These are phyloP conservation scores for Carex littledalei DNA, from an alignment of 176 grass and related monocot species.

Conservation along the genomic window DNA sequence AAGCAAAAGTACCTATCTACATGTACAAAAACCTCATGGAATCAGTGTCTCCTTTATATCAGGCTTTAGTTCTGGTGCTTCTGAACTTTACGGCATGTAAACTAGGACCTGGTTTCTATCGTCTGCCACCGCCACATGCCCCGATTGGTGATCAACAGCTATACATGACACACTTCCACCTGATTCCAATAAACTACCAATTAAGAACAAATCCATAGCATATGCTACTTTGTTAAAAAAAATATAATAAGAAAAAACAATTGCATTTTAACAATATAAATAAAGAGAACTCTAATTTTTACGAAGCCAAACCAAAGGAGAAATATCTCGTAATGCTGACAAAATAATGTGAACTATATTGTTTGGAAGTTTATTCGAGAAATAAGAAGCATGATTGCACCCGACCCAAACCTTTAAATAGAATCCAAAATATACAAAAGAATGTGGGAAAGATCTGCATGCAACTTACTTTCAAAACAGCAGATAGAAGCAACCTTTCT, in stretches of 20 bases:
- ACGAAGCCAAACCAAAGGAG: not conserved
- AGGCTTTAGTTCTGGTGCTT: not conserved
- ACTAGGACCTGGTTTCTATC: conserved; percentile 24
- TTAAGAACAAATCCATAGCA: not conserved
- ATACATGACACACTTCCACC: conserved; percentile 35
- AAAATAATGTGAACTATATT: no score
- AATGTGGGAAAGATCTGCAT: not conserved
- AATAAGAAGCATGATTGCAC: not conserved
- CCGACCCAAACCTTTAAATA: not conserved
- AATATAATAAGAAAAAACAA: not conserved
- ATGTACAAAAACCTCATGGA: not conserved
- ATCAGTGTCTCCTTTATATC: not conserved
- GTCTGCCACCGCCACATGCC: conserved; percentile 26
- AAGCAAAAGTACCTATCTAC: not conserved
- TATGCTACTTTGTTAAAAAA: not conserved
- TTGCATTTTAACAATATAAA: not conserved
- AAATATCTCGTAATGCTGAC: not conserved
- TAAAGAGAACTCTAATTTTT: not conserved
- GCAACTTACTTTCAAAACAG: conserved; percentile 58
- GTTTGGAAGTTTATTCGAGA: not conserved
- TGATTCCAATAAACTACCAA: conserved; percentile 17
- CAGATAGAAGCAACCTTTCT: conserved; percentile 37
- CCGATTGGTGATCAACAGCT: conserved; percentile 24
- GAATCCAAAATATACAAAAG: not conserved
- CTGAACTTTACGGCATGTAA: conserved; percentile 17